Base-by-base conservation (phyloP, 2,329 filamentous ascomycete genomes). In the Xylaria sp. region DNA sequence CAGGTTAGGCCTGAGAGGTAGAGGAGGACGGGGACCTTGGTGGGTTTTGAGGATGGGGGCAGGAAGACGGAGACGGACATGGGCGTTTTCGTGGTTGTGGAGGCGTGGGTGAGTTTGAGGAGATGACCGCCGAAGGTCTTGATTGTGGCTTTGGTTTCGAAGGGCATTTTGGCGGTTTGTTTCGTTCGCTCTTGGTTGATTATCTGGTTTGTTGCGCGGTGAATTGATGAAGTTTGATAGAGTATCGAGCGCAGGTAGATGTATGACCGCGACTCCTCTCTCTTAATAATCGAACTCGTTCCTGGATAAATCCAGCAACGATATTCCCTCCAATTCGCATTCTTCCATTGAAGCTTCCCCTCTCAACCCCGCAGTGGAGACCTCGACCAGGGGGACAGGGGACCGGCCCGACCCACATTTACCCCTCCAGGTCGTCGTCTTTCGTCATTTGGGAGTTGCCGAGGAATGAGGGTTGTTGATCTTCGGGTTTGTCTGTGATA, bases 51-150 rank as follows among this genome's bases (percentile, higher is more conserved):
- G 69, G 87, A 13, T 1, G 90, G 86, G 23, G 94, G 94, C 2
- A 99, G 83, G 79, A 90, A 99, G 69, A 99, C 82, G 78, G 95
- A 96, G 71, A 97, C 84, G 73, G 84, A 85, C 93, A 97, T 99
- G 70, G 92, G 86, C 67, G 91, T 96, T 69, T 84, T 85, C 59
- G 91, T 96, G 63, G 85, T 82, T 66, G 82, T 78, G 58, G 92
- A 91, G 72, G 87, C 78, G 83, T 99, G 94, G 69, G 88, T 86
- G 63, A 99, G 90, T 82, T 99, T 97, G 69, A 96, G 84, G 61
- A 99, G 88, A 78, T 92, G 92, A 73, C 94, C 94, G 73, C 92
- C 93, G 73, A 97, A 97, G 74, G 87, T 90, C 79, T 87, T 83
- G 76, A 97, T 96, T 64, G 89, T 91, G 62, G 91, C 88, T 74